Evolutionary conservation across 2,329 filamentous ascomycete genomes (phyloP).

Genomic region (Cercospora brassicicola): DNA sequence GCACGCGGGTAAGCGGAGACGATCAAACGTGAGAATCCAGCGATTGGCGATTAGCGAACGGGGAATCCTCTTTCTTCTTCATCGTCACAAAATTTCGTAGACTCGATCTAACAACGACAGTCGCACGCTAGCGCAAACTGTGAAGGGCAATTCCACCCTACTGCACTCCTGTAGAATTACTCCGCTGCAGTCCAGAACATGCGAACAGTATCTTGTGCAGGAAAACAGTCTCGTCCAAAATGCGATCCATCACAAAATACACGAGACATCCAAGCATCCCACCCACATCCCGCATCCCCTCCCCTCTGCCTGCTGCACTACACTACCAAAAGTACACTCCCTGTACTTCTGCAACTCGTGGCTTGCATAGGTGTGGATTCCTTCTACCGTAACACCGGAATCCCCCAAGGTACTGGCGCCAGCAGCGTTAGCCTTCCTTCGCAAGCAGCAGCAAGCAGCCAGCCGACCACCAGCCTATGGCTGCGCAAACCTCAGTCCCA

Average conservation of each 20-base stretch:
- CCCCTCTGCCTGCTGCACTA: background rate
- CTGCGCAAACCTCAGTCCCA: background rate
- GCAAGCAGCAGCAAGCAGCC: background rate
- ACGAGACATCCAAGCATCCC: background rate
- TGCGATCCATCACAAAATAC: background rate
- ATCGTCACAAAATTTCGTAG: background rate
- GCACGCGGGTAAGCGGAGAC: background rate
- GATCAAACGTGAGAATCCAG: background rate
- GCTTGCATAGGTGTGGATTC: background rate
- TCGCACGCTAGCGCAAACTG: background rate
- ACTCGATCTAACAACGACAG: background rate
- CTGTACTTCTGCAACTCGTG: constrained; percentile 2
- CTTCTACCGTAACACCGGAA: background rate
- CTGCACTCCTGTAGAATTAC: background rate
- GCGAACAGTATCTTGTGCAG: background rate
- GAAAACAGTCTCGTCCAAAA: background rate
- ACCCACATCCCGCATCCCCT: background rate
- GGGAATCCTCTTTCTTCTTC: background rate
- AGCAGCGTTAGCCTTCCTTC: background rate
- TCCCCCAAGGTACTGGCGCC: background rate
- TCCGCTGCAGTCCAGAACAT: background rate
- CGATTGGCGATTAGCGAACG: constrained; percentile 1
- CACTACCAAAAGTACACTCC: background rate
- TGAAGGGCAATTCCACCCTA: background rate
- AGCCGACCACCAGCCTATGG: background rate